Base-by-base conservation (phyloP, 2,329 filamentous ascomycete species). In the Paraphoma chrysanthemicola region DNA sequence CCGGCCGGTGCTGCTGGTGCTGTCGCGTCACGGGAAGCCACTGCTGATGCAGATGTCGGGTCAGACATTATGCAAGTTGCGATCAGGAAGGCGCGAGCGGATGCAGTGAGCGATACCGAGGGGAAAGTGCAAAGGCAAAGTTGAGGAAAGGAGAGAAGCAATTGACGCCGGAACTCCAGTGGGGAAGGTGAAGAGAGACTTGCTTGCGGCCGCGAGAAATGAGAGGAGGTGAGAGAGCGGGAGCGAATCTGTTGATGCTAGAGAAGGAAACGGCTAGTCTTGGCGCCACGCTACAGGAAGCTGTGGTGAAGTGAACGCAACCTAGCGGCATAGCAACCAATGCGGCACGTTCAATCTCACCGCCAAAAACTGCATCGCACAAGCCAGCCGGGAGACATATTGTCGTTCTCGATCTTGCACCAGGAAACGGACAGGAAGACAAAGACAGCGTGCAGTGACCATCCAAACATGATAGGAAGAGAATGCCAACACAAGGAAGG, bases 261-360 rank as follows among this genome's bases (percentile, higher is more conserved):
- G 29, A 44, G 48, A 49, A 38, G 44, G 60, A 57, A 60, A 48
- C 47, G 38, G 54, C 54, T 43, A 18, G 38, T n/a, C 47, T 59
- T 53, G 50, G 54, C 54, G 44, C 10, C 44, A 31, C n/a, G 10
- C 23, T 23, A 23, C 23, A 23, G 23, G 23, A 16, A 17, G 39
- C 39, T 2, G 39, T 42, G 39, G 16, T 17, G 16, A 42, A 42
- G 39, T 17, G 39, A 17, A 42, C 14, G 23, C n/a, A 10, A 3
- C 16, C 5, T 42, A 42, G 39, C n/a, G 39, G 11, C 16, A 42
- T 42, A 42, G 39, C 39, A 42, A 30, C 29, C 54, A 53, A 36
- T 36, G 33, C 33, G 14, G 7, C 33, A 6, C 31, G 31, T 7
- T 7, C 7, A 33, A 7, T 7, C 33, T 36, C 33, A 36, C 33